Conservation (phyloP, 306 rosid genomes). For the Fragaria iinumae region DNA sequence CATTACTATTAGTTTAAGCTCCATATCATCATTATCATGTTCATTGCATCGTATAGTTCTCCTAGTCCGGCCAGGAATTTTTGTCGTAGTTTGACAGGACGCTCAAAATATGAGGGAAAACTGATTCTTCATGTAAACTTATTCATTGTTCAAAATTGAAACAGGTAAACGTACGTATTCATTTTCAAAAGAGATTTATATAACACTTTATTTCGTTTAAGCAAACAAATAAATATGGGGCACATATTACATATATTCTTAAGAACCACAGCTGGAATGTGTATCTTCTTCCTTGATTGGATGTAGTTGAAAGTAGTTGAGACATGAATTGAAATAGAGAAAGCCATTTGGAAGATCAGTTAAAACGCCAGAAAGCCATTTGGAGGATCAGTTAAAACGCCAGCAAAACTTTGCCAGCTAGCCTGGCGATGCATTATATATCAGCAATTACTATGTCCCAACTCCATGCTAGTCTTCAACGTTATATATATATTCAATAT, state of each 20-base stretch:
- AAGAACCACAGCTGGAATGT: neutral
- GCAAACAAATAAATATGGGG: neutral
- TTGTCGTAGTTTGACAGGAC: no score
- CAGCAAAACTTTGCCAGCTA: neutral
- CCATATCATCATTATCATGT: no score
- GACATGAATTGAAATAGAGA: neutral
- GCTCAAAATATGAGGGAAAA: no score
- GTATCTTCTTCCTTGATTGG: neutral
- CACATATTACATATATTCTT: neutral
- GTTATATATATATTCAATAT: neutral
- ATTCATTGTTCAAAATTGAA: no score
- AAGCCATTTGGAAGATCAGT: neutral
- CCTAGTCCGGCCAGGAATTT: no score
- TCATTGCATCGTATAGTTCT: no score
- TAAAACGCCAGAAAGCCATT: neutral
- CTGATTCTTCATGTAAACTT: no score
- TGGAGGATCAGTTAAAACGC: neutral
- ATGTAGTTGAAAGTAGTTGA: slow-evolving; percentile 4
- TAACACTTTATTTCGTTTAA: no score
- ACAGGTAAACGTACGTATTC: no score
- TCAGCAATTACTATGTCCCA: neutral
- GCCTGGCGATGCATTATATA: neutral
- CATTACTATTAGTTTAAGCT: no score
- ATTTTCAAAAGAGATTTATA: no score
- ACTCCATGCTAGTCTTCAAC: neutral